phyloP scores from a whole-genome alignment of 129 eudicot genomes.

The Calendula officinalis region DNA sequence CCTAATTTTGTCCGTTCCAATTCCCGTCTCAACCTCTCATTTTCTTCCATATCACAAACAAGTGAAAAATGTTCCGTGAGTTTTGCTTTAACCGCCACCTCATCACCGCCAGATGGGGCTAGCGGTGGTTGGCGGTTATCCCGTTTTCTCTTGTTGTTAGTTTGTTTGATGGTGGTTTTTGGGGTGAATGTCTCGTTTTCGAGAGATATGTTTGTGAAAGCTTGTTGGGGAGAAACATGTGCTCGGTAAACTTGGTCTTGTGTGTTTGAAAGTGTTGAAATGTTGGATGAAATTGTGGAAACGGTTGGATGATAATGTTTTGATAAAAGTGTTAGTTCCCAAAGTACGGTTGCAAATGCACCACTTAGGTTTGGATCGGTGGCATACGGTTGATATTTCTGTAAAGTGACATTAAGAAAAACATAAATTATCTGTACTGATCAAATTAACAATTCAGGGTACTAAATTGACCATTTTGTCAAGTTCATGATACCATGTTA shows the following conservation, averaged over 20 bases:
- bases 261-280: slow-evolving; percentile 43
- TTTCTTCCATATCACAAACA: slow-evolving; percentile 64
- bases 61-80: slow-evolving; percentile 63
- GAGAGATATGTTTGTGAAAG: slow-evolving; percentile 52
- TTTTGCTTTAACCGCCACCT: slow-evolving; percentile 47
- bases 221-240: slow-evolving; percentile 71
- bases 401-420: slow-evolving; percentile 18
- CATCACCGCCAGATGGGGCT: slow-evolving; percentile 27
- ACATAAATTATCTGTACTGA: background rate
- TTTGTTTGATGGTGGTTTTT: slow-evolving; percentile 32
- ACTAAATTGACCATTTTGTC: no score
- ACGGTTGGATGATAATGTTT: slow-evolving; percentile 86
- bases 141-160: slow-evolving; percentile 46
- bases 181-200: slow-evolving; percentile 45
- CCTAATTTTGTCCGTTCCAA: slow-evolving; percentile 42
- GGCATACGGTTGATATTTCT: slow-evolving; percentile 85
- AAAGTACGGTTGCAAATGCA: slow-evolving; percentile 89
- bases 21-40: slow-evolving; percentile 61
- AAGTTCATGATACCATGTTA: no score
- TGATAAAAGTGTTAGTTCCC: slow-evolving; percentile 80
- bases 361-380: slow-evolving; percentile 83
- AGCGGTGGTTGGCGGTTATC: slow-evolving; percentile 11
- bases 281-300: slow-evolving; percentile 57
- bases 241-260: slow-evolving; percentile 55
- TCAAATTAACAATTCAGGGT: no score